phyloP scores from a whole-genome alignment of 805 yeast species.

The Spathaspora boniae region DNA sequence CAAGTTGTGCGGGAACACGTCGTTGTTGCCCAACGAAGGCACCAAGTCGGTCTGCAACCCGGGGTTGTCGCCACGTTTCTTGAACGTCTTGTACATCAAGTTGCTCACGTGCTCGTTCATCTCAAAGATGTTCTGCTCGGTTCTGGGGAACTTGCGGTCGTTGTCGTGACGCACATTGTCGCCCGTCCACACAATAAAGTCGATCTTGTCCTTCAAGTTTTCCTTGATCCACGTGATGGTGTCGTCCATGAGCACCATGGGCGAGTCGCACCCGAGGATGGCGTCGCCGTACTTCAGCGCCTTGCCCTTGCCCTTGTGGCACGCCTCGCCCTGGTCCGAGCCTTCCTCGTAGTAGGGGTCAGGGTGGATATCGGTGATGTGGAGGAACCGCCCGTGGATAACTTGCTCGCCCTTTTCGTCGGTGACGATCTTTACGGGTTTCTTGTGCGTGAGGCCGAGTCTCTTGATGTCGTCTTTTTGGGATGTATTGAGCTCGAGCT shows the following conservation, averaged over 20 bases:
- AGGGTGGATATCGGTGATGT: constrained; percentile 84
- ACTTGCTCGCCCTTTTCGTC: constrained; percentile 22
- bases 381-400: constrained; percentile 77
- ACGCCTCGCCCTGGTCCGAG: constrained; percentile 40
- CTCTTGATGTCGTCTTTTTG: constrained; percentile 9
- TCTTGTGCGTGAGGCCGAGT: constrained; percentile 34
- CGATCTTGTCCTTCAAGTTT: constrained; percentile 70
- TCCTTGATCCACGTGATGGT: constrained; percentile 66
- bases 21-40: constrained; percentile 82
- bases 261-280: constrained; percentile 73
- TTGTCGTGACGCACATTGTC: constrained; percentile 85
- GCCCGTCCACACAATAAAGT: constrained; percentile 88
- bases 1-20: constrained; percentile 84
- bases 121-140: constrained; percentile 66
- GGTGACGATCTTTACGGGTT: constrained; percentile 22
- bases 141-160: constrained; percentile 70
- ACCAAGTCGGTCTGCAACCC: constrained; percentile 46
- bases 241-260: constrained; percentile 54
- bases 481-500: constrained; percentile 1
- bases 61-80: constrained; percentile 42
- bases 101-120: constrained; percentile 59
- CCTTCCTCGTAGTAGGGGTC: constrained; percentile 64
- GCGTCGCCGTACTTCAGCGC: constrained; percentile 77
- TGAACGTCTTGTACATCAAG: constrained; percentile 50
- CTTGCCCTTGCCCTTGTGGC: constrained; percentile 55